Evolutionary conservation across 1,284 basidiomycete species (phyloP), one percentile per base, ranked within the genome.

Genomic region (Ustilago hordei): DNA sequence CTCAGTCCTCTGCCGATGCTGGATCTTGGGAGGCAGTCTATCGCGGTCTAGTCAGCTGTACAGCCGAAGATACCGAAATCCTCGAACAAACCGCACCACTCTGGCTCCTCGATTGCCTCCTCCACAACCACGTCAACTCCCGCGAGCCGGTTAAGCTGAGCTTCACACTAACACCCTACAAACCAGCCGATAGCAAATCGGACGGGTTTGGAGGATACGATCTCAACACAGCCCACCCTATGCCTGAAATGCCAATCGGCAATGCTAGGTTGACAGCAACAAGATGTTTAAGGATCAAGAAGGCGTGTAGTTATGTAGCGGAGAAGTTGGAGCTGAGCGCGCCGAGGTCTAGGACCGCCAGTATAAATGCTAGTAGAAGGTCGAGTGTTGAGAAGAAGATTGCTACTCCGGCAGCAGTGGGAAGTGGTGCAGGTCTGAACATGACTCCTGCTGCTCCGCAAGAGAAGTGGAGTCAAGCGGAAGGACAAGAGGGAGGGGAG

Each of bases 181-280:
- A 67, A 31, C 60, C 68, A 3, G 55, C 69, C 8, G 64, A 64
- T 13, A 32, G 41, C 4, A 58, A 53, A 28, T 48, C 70, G 19
- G 77, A 76, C 45, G 73, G 77, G 3, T 72, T 75, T 34, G 72
- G 76, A 11, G 73, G 76, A 11, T 72, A 65, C 45, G 65, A 62
- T 31, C 41, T 66, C 12, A 48, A 50, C 52, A 60, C 58, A 2
- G 43, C 28, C 28, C 59, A 67, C 38, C 65, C 71, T 17, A 62
- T 74, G 57, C 72, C 69, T 9, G 63, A 70, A 31, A 80, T 76
- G 58, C 52, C 38, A 64, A 91, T 90, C 38, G 89, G 92, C 17
- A 93, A 95, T 81, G 92, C 92, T 0, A 92, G 95, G 78, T 88
- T 98, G 38, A 96, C 94, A 0, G 95, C 95, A 0, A 94, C 91